These are phyloP conservation scores for Cryphonectria naterciae DNA, from an alignment of 2,329 filamentous ascomycete genomes.

Conservation along the genomic window DNA sequence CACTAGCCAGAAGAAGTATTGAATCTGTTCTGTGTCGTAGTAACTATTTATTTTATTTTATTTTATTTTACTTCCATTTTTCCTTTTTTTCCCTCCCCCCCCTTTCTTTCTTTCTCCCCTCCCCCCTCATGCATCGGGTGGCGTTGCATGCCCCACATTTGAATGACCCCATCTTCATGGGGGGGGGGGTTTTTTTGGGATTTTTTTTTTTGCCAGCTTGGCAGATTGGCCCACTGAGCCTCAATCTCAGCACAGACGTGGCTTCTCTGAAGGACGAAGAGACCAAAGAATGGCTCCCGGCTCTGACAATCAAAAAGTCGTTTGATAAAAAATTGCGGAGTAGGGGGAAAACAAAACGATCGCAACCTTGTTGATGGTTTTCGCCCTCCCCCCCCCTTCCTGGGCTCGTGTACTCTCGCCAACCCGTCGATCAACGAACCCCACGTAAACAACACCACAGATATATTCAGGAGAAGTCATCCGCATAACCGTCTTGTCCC, in stretches of 20 bases:
- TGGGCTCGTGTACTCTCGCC: neutral
- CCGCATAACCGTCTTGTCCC: neutral
- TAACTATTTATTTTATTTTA: neutral
- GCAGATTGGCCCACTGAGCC: neutral
- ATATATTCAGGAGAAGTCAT: neutral
- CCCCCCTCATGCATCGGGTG: neutral
- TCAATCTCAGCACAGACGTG: conserved; percentile 12
- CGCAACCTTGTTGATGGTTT: neutral
- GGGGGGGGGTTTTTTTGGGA: no score
- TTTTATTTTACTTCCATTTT: neutral
- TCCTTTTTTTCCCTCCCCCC: neutral
- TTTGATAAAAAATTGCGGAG: neutral
- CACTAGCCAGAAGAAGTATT: conserved; percentile 6
- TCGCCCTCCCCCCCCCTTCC: no score
- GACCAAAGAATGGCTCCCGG: neutral
- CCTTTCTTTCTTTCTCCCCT: no score
- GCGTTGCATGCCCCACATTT: neutral
- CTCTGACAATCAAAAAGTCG: neutral
- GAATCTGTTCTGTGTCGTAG: neutral
- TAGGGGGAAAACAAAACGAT: neutral
- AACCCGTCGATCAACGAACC: neutral
- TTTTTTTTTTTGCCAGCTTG: neutral
- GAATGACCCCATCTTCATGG: conserved; percentile 2
- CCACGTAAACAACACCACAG: neutral
- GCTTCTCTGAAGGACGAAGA: neutral